Evolutionary conservation across 495 filamentous ascomycete genomes (phyloP).

Genomic region (Pyrenula massariospora): DNA sequence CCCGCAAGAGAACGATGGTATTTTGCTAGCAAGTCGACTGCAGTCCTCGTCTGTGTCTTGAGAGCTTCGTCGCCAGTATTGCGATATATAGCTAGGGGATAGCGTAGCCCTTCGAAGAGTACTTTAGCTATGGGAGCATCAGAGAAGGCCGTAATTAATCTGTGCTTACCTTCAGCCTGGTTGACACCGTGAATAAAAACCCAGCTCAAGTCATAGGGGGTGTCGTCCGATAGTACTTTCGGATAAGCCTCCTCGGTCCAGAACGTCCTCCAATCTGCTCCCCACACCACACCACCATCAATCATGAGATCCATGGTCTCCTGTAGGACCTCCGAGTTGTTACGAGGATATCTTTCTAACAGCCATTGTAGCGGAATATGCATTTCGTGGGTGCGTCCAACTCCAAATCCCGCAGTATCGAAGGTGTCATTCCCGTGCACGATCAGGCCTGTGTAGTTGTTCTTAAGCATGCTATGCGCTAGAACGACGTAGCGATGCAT

Average conservation of each 20-base stretch:
- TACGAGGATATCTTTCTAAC: conserved; percentile 28
- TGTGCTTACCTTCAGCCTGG: conserved; percentile 35
- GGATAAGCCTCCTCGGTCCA: conserved; percentile 29
- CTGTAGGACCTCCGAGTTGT: conserved; percentile 19
- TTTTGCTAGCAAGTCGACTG: background rate
- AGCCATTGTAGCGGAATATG: conserved; percentile 43
- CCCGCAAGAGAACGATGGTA: background rate
- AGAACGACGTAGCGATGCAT: conserved; percentile 22
- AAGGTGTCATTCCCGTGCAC: conserved; percentile 25
- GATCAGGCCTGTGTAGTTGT: conserved; percentile 37
- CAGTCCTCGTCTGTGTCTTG: background rate
- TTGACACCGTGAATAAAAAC: conserved; percentile 36
- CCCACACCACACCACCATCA: conserved; percentile 24
- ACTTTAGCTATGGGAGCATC: background rate
- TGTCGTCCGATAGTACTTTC: conserved; percentile 15
- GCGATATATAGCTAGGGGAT: background rate
- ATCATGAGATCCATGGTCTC: conserved; percentile 34
- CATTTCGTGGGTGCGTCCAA: conserved; percentile 36
- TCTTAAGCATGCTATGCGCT: conserved; percentile 34
- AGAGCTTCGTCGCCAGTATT: background rate
- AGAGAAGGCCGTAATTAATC: conserved; percentile 2
- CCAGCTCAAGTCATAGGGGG: conserved; percentile 10
- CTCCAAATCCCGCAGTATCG: conserved; percentile 33
- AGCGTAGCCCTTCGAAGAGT: background rate
- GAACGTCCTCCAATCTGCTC: conserved; percentile 22